Evolutionary conservation across 75 land plant genomes (phyloP).

Genomic region (Cupressus sempervirens): DNA sequence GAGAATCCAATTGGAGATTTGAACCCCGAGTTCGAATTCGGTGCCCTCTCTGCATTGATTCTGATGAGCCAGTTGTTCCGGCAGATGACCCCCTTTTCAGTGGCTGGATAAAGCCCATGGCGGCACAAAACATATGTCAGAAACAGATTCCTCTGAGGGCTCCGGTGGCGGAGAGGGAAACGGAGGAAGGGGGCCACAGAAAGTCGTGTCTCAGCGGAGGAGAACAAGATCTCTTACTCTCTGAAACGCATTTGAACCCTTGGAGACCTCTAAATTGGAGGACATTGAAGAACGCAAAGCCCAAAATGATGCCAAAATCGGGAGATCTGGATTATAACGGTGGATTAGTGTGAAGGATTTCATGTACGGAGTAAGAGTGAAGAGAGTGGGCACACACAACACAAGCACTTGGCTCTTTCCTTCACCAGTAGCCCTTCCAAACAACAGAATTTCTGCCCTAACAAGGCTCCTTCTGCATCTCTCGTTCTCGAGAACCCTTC

Average conservation of each 20-base stretch:
- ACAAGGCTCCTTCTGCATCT: constrained; percentile 3
- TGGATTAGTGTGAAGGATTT: constrained; percentile 56
- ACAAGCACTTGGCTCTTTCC: constrained; percentile 29
- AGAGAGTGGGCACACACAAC: constrained; percentile 25
- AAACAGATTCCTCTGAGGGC: not conserved
- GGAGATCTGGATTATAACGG: not conserved
- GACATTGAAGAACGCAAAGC: not conserved
- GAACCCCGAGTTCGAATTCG: not conserved
- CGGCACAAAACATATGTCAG: not conserved
- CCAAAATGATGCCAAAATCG: not conserved
- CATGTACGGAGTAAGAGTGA: constrained; percentile 53
- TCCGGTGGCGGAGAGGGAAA: not conserved
- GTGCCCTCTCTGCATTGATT: not conserved
- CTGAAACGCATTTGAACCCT: constrained; percentile 13
- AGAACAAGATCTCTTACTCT: constrained; percentile 44
- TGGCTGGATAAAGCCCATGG: constrained; percentile 84
- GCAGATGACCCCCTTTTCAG: constrained; percentile 88
- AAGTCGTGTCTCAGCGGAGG: not conserved
- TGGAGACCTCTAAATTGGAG: constrained; percentile 11
- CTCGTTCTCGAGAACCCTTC: too few relatives aligned
- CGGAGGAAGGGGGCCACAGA: constrained; percentile 3
- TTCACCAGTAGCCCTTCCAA: constrained; percentile 29
- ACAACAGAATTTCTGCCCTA: constrained; percentile 1
- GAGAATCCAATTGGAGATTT: not conserved
- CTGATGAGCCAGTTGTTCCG: constrained; percentile 29